Percentiles rank a stretch among this genome's conserved stretches.
Conservation (phyloP, 1,284 basidiomycete genomes). For the Ganoderma sp. region DNA sequence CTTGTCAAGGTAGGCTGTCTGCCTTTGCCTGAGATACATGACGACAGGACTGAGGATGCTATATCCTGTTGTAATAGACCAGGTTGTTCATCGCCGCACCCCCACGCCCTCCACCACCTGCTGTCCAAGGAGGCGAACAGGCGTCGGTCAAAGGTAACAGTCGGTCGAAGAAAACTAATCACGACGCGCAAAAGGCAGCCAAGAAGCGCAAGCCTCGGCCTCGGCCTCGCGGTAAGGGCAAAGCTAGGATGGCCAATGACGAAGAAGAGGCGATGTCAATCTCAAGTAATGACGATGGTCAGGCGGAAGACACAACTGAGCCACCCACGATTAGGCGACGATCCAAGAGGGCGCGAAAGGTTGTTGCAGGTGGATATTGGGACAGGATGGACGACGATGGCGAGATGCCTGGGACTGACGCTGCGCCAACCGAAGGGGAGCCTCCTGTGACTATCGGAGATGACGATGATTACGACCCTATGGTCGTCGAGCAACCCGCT, state of each 20-base stretch:
- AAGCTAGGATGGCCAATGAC: constrained; percentile 33
- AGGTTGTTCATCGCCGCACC: constrained; percentile 59
- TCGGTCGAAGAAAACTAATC: constrained; percentile 4
- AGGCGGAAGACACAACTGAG: constrained; percentile 4
- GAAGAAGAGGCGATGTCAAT: constrained; percentile 36
- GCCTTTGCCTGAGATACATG: not conserved
- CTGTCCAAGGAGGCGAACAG: constrained; percentile 12
- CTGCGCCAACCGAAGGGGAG: not conserved
- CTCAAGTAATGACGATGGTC: constrained; percentile 36
- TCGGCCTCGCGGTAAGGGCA: constrained; percentile 47
- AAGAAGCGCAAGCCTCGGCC: constrained; percentile 50
- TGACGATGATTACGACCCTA: constrained; percentile 1
- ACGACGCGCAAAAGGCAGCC: constrained; percentile 25
- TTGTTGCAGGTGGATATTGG: constrained; percentile 34
- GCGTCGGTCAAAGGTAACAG: constrained; percentile 18
- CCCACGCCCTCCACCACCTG: constrained; percentile 35
- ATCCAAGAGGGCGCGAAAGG: constrained; percentile 34
- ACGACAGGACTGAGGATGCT: not conserved
- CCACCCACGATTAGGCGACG: constrained; percentile 25
- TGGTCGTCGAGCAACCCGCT: constrained; percentile 3
- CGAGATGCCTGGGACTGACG: constrained; percentile 6
- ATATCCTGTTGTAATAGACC: constrained; percentile 43
- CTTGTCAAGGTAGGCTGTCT: constrained; percentile 63
- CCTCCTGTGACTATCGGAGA: not conserved
- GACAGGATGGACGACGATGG: constrained; percentile 34